Conservation (phyloP, 768 basidiomycete genomes). For the Tylopilus rubrobrunneus region DNA sequence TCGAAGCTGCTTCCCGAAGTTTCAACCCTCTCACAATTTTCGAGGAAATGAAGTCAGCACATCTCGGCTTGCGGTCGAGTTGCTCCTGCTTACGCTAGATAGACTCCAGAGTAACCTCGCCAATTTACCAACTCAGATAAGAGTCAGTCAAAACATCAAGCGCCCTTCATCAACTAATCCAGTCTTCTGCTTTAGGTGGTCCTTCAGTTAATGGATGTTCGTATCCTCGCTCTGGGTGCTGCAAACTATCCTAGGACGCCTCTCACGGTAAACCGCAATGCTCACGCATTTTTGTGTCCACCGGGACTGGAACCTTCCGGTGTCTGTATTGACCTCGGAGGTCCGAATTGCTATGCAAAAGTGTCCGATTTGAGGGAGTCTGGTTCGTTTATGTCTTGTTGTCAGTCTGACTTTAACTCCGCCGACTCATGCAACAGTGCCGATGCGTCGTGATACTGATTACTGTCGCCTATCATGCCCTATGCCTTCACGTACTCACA, state of each 20-base stretch:
- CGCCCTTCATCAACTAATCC: slow-evolving; percentile 5
- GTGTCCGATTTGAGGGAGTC: slow-evolving; percentile 1
- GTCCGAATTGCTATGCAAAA: background rate
- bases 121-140: slow-evolving; percentile 62
- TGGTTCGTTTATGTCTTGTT: slow-evolving; percentile 2
- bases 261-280: slow-evolving; percentile 61
- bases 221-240: slow-evolving; percentile 69
- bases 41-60: slow-evolving; percentile 68
- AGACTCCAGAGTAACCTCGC: slow-evolving; percentile 68
- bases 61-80: background rate
- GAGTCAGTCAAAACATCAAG: slow-evolving; percentile 41
- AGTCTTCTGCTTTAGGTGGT: slow-evolving; percentile 45
- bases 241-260: slow-evolving; percentile 53
- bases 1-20: slow-evolving; percentile 61
- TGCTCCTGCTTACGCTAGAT: slow-evolving; percentile 1
- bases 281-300: slow-evolving; percentile 65
- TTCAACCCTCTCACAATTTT: slow-evolving; percentile 68
- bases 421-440: background rate
- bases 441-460: slow-evolving; percentile 6
- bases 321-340: background rate
- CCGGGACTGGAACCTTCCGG: slow-evolving; percentile 49
- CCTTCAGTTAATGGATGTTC: slow-evolving; percentile 65
- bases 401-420: background rate
- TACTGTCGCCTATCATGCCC: slow-evolving; percentile 53
- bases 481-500: slow-evolving; percentile 49